Evolutionary conservation across 371 early-diverging fungal genomes (phyloP).

Genomic region (Capillidium rhysosporum): DNA sequence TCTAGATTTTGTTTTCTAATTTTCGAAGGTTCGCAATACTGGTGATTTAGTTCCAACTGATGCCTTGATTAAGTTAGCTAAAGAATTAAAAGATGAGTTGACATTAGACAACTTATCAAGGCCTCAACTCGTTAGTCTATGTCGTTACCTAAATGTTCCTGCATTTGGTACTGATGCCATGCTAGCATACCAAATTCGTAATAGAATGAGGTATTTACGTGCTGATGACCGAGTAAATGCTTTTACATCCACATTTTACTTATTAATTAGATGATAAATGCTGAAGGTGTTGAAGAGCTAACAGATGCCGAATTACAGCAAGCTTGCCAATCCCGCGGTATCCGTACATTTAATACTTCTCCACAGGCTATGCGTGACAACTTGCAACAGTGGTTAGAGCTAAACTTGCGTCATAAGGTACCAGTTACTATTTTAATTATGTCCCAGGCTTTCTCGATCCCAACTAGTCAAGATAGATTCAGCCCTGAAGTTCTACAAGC

Average conservation of each 20-base stretch:
- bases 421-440: slow-evolving; percentile 83
- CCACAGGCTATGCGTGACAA: slow-evolving; percentile 74
- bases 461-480: slow-evolving; percentile 13
- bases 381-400: slow-evolving; percentile 83
- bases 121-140: slow-evolving; percentile 86
- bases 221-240: slow-evolving; percentile 57
- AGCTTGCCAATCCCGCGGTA: slow-evolving; percentile 82
- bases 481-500: slow-evolving; percentile 72
- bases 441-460: slow-evolving; percentile 54
- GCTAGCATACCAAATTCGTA: slow-evolving; percentile 72
- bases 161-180: slow-evolving; percentile 92
- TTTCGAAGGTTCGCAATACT: slow-evolving; percentile 52
- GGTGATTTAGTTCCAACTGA: slow-evolving; percentile 68
- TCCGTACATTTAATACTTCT: slow-evolving; percentile 64
- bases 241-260: not conserved
- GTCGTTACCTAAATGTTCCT: slow-evolving; percentile 80
- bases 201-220: slow-evolving; percentile 62
- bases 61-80: slow-evolving; percentile 63
- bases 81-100: slow-evolving; percentile 75
- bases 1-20: not conserved
- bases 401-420: slow-evolving; percentile 76
- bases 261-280: slow-evolving; percentile 35
- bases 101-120: slow-evolving; percentile 83
- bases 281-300: slow-evolving; percentile 77
- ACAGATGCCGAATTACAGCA: slow-evolving; percentile 69